Evolutionary conservation across 1,284 basidiomycete genomes (phyloP).

Genomic region (Bondarzewia mesenterica): DNA sequence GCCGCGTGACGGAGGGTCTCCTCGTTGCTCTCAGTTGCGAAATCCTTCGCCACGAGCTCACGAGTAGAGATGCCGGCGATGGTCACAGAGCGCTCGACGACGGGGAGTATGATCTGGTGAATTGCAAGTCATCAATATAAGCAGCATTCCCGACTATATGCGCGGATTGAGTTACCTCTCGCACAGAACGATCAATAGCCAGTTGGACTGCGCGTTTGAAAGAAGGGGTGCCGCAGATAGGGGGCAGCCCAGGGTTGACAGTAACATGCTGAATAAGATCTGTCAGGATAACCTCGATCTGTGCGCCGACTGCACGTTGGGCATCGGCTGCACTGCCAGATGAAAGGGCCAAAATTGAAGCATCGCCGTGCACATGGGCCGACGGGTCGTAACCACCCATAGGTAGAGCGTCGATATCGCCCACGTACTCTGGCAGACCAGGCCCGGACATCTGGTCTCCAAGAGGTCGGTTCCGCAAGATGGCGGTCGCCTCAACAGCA

Average conservation of each 20-base stretch:
- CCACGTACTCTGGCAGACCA: conserved; percentile 61
- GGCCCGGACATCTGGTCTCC: conserved; percentile 44
- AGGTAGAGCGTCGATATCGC: conserved; percentile 62
- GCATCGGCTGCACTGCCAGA: conserved; percentile 43
- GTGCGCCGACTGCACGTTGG: conserved; percentile 56
- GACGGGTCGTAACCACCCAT: conserved; percentile 57
- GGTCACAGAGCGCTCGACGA: conserved; percentile 98
- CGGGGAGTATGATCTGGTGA: conserved; percentile 84
- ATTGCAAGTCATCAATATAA: neutral
- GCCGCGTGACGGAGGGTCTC: conserved; percentile 87
- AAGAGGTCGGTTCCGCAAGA: conserved; percentile 67
- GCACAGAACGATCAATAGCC: conserved; percentile 90
- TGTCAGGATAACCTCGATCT: conserved; percentile 76
- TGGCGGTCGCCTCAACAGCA: conserved; percentile 76
- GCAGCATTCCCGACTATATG: neutral
- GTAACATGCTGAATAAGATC: conserved; percentile 68
- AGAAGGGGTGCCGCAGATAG: conserved; percentile 69
- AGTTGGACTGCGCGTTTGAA: conserved; percentile 91
- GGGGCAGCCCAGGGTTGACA: conserved; percentile 68
- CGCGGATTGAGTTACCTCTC: conserved; percentile 58
- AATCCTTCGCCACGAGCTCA: conserved; percentile 95
- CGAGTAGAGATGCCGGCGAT: conserved; percentile 97
- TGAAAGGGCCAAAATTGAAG: conserved; percentile 53
- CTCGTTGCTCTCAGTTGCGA: conserved; percentile 90
- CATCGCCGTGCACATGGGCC: conserved; percentile 39